phyloP scores from a whole-genome alignment of 441 rosid species.

The Gossypium armourianum region DNA sequence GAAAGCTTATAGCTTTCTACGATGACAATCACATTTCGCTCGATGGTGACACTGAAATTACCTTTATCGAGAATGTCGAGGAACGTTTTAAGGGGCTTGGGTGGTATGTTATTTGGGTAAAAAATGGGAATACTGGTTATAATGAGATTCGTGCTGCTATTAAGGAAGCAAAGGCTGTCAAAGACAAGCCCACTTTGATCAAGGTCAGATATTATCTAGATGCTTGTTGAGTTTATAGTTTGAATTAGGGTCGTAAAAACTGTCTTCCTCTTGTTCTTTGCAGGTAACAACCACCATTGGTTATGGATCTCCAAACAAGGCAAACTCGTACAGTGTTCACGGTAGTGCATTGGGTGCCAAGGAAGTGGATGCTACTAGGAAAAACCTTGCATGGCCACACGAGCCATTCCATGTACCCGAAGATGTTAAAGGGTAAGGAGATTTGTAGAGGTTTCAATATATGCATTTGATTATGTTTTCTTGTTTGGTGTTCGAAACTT shows the following conservation, averaged over 20 bases:
- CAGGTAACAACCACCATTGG: constrained; percentile 86
- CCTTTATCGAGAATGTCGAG: constrained; percentile 73
- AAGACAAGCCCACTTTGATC: constrained; percentile 77
- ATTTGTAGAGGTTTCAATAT: constrained; percentile 1
- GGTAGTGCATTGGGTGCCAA: constrained; percentile 81
- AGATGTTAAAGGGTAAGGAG: constrained; percentile 52
- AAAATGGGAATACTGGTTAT: constrained; percentile 82
- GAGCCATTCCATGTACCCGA: constrained; percentile 82
- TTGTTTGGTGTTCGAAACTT: constrained; percentile 12
- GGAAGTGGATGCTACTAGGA: constrained; percentile 84
- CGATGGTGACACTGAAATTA: constrained; percentile 81
- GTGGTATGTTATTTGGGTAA: constrained; percentile 95
- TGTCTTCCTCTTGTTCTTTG: constrained; percentile 5
- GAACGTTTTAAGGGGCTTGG: constrained; percentile 78
- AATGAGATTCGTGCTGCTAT: constrained; percentile 91
- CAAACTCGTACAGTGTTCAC: constrained; percentile 71
- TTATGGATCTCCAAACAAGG: constrained; percentile 76
- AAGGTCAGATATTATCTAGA: constrained; percentile 38
- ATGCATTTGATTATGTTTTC: not conserved
- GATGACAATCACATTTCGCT: constrained; percentile 94
- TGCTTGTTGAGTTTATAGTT: not conserved
- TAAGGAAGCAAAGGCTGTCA: constrained; percentile 79
- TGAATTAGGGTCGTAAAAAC: not conserved
- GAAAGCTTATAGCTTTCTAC: constrained; percentile 81
- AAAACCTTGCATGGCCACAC: constrained; percentile 70